Evolutionary conservation across 177 flowering plant genomes (phyloP).

Genomic region (Tripterygium wilfordii): DNA sequence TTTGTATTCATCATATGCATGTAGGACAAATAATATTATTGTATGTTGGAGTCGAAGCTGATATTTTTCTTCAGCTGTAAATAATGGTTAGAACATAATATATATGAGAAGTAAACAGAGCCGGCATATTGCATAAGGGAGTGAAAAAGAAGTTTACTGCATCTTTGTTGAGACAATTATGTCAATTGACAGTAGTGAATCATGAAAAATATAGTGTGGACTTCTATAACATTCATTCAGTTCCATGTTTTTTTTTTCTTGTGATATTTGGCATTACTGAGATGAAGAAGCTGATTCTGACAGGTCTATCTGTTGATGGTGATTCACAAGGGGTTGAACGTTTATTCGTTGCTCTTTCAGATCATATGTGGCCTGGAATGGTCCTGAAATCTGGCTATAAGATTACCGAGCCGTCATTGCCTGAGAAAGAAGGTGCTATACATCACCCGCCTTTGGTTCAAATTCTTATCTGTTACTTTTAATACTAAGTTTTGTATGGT

Average conservation of each 20-base stretch:
- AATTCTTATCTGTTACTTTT: background rate
- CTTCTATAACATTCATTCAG: no score
- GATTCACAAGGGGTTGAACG: slow-evolving; percentile 93
- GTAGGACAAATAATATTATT: no score
- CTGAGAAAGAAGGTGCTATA: slow-evolving; percentile 54
- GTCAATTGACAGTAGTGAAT: no score
- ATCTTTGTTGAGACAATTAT: no score
- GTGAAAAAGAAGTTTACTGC: no score
- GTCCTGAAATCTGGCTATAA: slow-evolving; percentile 66
- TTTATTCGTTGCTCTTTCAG: slow-evolving; percentile 81
- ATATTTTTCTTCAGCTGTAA: no score
- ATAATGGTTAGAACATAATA: no score
- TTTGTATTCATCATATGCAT: no score
- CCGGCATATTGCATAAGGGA: no score
- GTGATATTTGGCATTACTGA: background rate
- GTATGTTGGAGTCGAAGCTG: no score
- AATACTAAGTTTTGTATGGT: background rate
- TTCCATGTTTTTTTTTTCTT: background rate
- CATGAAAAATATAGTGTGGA: no score
- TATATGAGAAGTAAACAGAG: no score
- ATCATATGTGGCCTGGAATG: slow-evolving; percentile 99
- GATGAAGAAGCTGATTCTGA: background rate
- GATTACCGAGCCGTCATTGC: slow-evolving; percentile 42
- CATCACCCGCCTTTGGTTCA: background rate
- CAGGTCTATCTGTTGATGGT: slow-evolving; percentile 88